Base-by-base conservation (phyloP, 495 filamentous ascomycete genomes). In the Thermochaetoides thermophila region DNA sequence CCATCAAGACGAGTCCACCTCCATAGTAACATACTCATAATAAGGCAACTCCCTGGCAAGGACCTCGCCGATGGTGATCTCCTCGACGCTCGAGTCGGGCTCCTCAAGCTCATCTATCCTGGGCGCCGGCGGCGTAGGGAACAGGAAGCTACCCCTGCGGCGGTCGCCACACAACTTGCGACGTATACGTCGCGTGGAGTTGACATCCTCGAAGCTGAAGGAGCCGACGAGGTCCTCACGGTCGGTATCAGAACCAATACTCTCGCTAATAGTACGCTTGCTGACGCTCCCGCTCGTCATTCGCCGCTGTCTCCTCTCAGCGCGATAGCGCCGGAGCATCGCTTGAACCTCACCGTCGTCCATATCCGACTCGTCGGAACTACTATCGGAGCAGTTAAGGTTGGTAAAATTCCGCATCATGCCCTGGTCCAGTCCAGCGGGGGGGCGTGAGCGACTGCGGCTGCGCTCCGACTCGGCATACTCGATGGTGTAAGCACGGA, bases 101-200 rank as follows among this genome's bases (percentile, higher is more conserved):
- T 69, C 66, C 26, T 68, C 65, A 24, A 63, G 52, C 42, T 71
- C 66, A 13, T 63, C 56, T 30, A 71, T 71, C 25, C 63, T 54
- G 26, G 63, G 57, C 11, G 66, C 60, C 22, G 54, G 55, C 11
- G 61, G 58, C 17, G 63, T 64, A 14, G 54, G 49, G 28, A 69
- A 64, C 38, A 65, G 63, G 23, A 71, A 49, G 34, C 64, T 66
- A n/a, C n/a, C n/a, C n/a, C n/a, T n/a, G 23, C 45, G 52, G 18
- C 66, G 49, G 23, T 68, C 57, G 7, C 60, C 63, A 16, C 60
- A 48, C 27, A 59, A 61, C 31, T 65, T 53, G 42, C 64, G 56
- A 34, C 68, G 52, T 21, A 65, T 60, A 31, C 66, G 58, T 12
- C 55, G 55, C 31, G 52, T 59, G 16, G 54, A 55, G 5, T 60